Base-by-base conservation (phyloP, 306 rosid species). In the Pueraria montana region DNA sequence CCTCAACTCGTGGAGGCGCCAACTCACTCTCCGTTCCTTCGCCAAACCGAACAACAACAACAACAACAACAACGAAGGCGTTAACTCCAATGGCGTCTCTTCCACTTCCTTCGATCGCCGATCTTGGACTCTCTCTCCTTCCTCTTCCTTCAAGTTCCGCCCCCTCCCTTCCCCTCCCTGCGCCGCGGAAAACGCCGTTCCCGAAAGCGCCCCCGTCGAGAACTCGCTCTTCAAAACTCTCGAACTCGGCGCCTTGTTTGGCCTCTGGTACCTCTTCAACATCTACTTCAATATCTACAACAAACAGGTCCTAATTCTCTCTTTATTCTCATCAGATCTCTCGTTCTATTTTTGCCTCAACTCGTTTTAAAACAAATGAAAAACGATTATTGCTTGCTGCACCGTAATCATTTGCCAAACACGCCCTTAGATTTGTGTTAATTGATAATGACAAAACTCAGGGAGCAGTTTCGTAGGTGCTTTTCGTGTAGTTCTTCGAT, bases 251-350 rank as follows among this genome's bases (percentile, higher is more conserved):
- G 2, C 88, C 80, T 77, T 96, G 82, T 94, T 96, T 45, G 98
- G 97, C 10, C 86, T 96, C 30, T 96, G 99, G 99, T 94, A 80
- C 86, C 86, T 96, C 83, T 96, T 96, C 85, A 96, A 96, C 83
- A 94, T 94, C 85, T 96, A 91, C 91, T 96, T 96, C 89, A 96
- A 96, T 68, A 94, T 96, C 87, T 94, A 91, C 83, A 96, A 96
- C 75, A 96, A 96, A 79, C 97, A 96, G 99, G 99, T 96, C 10
- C 76, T 53, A 14, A 0, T 56, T 58, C 69, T 66, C 46, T 34
- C 18, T 30, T 4, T 2, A n/a, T 14, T 20, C 50, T n/a, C 73
- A 0, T 5, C 14, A 48, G 79, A 81, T 73, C 80, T 62, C 45
- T 70, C 40, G 1, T 30, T 30, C 34, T 30, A 30, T 30, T 30